Percentiles rank a stretch among this genome's conserved stretches.
Evolutionary conservation across 768 basidiomycete species (phyloP).

Genomic region (Amanita pallidorosea): DNA sequence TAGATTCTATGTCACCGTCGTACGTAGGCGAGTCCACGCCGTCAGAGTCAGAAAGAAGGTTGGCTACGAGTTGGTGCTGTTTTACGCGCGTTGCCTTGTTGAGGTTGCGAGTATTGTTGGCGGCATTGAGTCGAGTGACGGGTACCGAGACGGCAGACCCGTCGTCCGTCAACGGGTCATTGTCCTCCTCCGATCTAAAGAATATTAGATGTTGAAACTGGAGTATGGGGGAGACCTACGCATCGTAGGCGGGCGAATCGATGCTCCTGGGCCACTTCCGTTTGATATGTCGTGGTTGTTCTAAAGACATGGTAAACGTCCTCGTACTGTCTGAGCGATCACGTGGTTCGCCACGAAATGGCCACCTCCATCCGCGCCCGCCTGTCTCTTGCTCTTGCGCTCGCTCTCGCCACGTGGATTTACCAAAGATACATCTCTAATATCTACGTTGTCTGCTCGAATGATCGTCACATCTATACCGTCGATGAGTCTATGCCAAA

Average conservation of each 20-base stretch:
- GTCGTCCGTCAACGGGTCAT: slow-evolving; percentile 78
- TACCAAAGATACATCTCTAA: background rate
- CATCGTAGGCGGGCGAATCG: slow-evolving; percentile 73
- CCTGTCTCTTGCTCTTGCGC: background rate
- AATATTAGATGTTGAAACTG: slow-evolving; percentile 12
- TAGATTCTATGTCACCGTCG: slow-evolving; percentile 82
- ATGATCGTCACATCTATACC: slow-evolving; percentile 48
- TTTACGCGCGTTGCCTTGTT: slow-evolving; percentile 19
- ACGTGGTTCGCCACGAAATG: background rate
- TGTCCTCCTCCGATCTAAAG: slow-evolving; percentile 75
- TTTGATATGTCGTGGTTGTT: slow-evolving; percentile 34
- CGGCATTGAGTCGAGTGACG: slow-evolving; percentile 15
- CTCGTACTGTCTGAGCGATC: background rate
- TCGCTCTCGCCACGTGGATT: background rate
- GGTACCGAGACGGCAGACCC: slow-evolving; percentile 42
- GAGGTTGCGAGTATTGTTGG: slow-evolving; percentile 17
- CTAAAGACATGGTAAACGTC: slow-evolving; percentile 13
- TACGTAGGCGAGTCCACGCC: slow-evolving; percentile 82
- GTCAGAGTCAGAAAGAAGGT: slow-evolving; percentile 55
- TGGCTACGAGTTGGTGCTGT: slow-evolving; percentile 43
- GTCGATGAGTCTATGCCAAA: slow-evolving; percentile 42
- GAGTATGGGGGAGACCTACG: slow-evolving; percentile 21
- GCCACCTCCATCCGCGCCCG: background rate
- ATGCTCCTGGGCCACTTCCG: slow-evolving; percentile 50
- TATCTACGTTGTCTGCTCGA: slow-evolving; percentile 51